Evolutionary conservation across 192 early-diverging fungal species (phyloP).

Genomic region (Coemansia sp.): DNA sequence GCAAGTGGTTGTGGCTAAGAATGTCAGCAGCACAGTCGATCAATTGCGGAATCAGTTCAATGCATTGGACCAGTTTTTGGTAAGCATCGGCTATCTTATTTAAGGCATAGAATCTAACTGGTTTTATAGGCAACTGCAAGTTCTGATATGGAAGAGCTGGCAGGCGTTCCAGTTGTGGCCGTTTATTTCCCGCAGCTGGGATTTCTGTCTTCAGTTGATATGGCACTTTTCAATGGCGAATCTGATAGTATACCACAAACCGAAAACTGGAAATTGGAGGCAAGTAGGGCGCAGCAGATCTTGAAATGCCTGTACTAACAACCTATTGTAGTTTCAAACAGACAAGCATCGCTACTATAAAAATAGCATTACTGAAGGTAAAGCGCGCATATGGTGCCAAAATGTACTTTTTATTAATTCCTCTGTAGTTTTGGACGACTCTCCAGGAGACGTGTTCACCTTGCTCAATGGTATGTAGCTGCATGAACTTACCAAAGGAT

Average conservation of each 20-base stretch:
- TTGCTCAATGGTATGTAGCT: slow-evolving; percentile 64
- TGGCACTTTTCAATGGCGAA: slow-evolving; percentile 2
- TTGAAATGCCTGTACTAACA: too few species aligned
- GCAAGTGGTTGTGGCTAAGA: slow-evolving; percentile 20
- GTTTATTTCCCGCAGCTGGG: slow-evolving; percentile 52
- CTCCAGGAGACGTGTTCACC: slow-evolving; percentile 81
- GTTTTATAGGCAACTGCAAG: slow-evolving; percentile 26
- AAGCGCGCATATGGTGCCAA: too few species aligned
- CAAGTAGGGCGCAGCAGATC: neutral
- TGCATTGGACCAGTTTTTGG: slow-evolving; percentile 20
- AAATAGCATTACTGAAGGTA: slow-evolving; percentile 33
- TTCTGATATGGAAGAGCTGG: slow-evolving; percentile 26
- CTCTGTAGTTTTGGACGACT: slow-evolving; percentile 67
- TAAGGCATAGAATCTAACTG: neutral
- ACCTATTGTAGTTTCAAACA: slow-evolving; percentile 34
- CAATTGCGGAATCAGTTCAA: slow-evolving; percentile 24
- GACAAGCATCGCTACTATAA: slow-evolving; percentile 48
- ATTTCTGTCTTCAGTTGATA: slow-evolving; percentile 42
- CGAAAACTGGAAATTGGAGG: slow-evolving; percentile 26
- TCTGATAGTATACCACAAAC: neutral
- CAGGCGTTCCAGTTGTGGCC: slow-evolving; percentile 28
- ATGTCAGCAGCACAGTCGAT: slow-evolving; percentile 31
- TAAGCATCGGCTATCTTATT: slow-evolving; percentile 3
- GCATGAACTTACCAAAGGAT: neutral
- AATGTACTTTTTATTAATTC: neutral